Conservation (phyloP, 164 flowering plant species). For the Stephania cephalantha region DNA sequence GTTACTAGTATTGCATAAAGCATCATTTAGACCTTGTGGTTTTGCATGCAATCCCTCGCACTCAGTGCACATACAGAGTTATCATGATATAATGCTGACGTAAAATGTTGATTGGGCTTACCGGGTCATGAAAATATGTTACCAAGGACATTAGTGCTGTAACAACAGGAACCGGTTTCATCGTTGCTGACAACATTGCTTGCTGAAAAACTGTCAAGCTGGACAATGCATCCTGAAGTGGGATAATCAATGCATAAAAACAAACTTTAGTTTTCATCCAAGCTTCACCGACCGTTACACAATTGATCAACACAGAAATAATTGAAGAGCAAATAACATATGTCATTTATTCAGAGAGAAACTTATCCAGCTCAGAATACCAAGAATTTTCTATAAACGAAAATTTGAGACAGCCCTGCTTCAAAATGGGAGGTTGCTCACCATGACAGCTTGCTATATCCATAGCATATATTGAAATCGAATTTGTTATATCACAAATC, state of each 20-base stretch:
- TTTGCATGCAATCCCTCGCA: too few species aligned
- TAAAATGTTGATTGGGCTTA: constrained; percentile 23
- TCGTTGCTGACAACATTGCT: constrained; percentile 56
- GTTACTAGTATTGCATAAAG: not conserved
- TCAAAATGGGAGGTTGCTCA: not conserved
- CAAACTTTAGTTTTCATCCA: not conserved
- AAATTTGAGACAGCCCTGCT: not conserved
- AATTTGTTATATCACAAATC: too few species aligned
- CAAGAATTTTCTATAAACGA: not conserved
- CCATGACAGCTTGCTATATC: not conserved
- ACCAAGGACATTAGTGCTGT: constrained; percentile 62
- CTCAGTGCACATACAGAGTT: not conserved
- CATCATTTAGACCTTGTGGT: not conserved
- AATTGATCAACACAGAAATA: not conserved
- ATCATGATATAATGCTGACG: not conserved
- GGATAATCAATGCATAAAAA: not conserved
- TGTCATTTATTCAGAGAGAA: not conserved
- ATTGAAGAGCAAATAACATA: not conserved
- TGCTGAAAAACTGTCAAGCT: constrained; percentile 56
- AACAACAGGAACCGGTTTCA: constrained; percentile 69
- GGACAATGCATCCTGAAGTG: constrained; percentile 49
- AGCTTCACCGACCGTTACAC: not conserved
- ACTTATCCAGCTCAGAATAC: constrained; percentile 1
- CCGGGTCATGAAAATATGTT: constrained; percentile 62
- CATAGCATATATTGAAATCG: too few species aligned